Evolutionary conservation across 2,329 filamentous ascomycete species (phyloP).

Genomic region (Aspergillus caelatus): DNA sequence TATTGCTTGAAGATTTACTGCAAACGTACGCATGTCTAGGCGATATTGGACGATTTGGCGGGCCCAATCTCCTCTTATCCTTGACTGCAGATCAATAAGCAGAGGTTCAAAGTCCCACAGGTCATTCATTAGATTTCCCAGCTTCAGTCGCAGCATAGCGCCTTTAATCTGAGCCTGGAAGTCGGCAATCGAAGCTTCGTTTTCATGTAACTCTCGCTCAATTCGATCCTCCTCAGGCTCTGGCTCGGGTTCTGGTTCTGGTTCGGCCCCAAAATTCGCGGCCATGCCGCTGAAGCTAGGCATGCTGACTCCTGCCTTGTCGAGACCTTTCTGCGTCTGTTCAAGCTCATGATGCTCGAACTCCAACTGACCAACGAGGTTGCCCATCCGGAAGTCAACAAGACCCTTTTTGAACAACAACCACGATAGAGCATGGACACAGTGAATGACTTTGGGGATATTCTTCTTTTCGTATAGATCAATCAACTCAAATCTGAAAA

Average conservation of each 20-base stretch:
- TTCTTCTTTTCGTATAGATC: slow-evolving; percentile 99
- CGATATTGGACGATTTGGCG: slow-evolving; percentile 82
- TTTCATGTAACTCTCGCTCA: slow-evolving; percentile 77
- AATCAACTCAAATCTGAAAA: slow-evolving; percentile 96
- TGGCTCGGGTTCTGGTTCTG: slow-evolving; percentile 72
- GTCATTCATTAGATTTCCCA: slow-evolving; percentile 82
- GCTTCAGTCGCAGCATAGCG: slow-evolving; percentile 72
- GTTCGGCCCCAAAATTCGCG: slow-evolving; percentile 88
- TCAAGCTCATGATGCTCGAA: slow-evolving; percentile 98
- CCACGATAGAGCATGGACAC: slow-evolving; percentile 96
- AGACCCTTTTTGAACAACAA: slow-evolving; percentile 94
- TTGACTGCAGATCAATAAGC: slow-evolving; percentile 80
- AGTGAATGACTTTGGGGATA: slow-evolving; percentile 98
- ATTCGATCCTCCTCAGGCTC: slow-evolving; percentile 84
- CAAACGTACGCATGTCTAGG: slow-evolving; percentile 79
- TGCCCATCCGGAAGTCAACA: slow-evolving; percentile 93
- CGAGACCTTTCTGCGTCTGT: slow-evolving; percentile 93
- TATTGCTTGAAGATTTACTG: slow-evolving; percentile 76
- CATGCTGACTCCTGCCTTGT: slow-evolving; percentile 94
- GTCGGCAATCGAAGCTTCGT: slow-evolving; percentile 72
- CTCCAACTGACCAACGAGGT: slow-evolving; percentile 91
- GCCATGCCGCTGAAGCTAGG: slow-evolving; percentile 98
- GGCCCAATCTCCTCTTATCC: slow-evolving; percentile 84
- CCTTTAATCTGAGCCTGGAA: slow-evolving; percentile 86
- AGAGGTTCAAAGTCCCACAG: slow-evolving; percentile 84